phyloP scores from a whole-genome alignment of 495 filamentous ascomycete species.

The Tetracladium setigerum region DNA sequence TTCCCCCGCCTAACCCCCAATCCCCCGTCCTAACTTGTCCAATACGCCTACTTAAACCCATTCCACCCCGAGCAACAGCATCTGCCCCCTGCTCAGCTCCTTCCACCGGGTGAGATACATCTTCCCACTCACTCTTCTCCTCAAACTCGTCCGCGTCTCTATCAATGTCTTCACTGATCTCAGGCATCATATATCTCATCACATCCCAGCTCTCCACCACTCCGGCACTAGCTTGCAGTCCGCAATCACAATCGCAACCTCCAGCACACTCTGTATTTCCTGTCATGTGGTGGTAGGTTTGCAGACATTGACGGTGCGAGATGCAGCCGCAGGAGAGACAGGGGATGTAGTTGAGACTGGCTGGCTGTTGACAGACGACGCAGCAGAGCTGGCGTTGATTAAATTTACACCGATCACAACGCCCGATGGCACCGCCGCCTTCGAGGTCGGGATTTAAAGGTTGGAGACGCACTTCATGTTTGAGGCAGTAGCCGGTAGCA shows the following conservation, averaged over 20 bases:
- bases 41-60: conserved; percentile 13
- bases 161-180: conserved; percentile 5
- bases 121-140: conserved; percentile 16
- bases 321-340: conserved; percentile 57
- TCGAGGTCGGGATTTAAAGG: conserved; percentile 28
- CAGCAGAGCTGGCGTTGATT: conserved; percentile 48
- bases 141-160: not conserved
- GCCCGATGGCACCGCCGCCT: conserved; percentile 42
- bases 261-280: conserved; percentile 36
- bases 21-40: conserved; percentile 19
- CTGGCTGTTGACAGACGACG: conserved; percentile 50
- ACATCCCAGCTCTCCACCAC: conserved; percentile 25
- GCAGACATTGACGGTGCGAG: conserved; percentile 45
- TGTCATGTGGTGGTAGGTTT: conserved; percentile 41
- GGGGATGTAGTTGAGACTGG: conserved; percentile 47
- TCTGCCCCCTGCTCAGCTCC: too few species aligned
- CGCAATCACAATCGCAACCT: conserved; percentile 35
- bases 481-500: conserved; percentile 49
- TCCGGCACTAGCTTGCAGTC: conserved; percentile 12
- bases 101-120: not conserved
- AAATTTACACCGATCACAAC: conserved; percentile 42
- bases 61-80: not conserved
- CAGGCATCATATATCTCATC: conserved; percentile 21
- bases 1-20: conserved; percentile 17
- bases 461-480: conserved; percentile 47